Evolutionary conservation across 208 protist species (phyloP).

Genomic region (Lotmaria passim): DNA sequence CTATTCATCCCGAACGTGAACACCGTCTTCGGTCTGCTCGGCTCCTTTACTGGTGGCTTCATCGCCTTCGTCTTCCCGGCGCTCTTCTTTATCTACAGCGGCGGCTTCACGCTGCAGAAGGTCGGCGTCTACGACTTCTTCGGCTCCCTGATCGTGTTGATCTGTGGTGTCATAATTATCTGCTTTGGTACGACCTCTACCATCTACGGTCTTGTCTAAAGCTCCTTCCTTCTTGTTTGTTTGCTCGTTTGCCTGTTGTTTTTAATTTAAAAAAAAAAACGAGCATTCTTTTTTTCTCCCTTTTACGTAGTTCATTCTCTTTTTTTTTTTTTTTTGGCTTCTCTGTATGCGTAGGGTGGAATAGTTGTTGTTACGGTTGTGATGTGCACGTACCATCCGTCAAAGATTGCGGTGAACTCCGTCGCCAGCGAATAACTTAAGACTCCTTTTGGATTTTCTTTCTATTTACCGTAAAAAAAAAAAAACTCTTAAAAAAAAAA

Average conservation of each 20-base stretch:
- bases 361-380: neutral
- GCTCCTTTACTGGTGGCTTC: slow-evolving; percentile 58
- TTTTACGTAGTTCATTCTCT: too few relatives aligned
- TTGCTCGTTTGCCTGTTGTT: neutral
- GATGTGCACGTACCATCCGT: neutral
- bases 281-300: slow-evolving; percentile 7
- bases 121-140: slow-evolving; percentile 51
- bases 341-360: neutral
- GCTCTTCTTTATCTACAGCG: slow-evolving; percentile 77
- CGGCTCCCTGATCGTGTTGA: slow-evolving; percentile 42
- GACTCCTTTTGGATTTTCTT: too few relatives aligned
- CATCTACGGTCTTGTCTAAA: slow-evolving; percentile 53
- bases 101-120: slow-evolving; percentile 40
- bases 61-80: slow-evolving; percentile 82
- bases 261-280: neutral
- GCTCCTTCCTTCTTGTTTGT: neutral
- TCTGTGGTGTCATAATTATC: slow-evolving; percentile 55
- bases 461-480: too few relatives aligned
- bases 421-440: too few relatives aligned
- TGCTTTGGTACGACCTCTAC: slow-evolving; percentile 67
- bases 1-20: slow-evolving; percentile 81
- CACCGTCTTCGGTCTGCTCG: slow-evolving; percentile 74
- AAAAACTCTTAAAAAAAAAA: too few relatives aligned
- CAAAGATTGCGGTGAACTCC: too few relatives aligned
- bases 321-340: slow-evolving; percentile 6